Evolutionary conservation across 192 early-diverging fungal genomes (phyloP), one percentile per base, ranked within the genome.

Genomic region (Funneliformis geosporum): DNA sequence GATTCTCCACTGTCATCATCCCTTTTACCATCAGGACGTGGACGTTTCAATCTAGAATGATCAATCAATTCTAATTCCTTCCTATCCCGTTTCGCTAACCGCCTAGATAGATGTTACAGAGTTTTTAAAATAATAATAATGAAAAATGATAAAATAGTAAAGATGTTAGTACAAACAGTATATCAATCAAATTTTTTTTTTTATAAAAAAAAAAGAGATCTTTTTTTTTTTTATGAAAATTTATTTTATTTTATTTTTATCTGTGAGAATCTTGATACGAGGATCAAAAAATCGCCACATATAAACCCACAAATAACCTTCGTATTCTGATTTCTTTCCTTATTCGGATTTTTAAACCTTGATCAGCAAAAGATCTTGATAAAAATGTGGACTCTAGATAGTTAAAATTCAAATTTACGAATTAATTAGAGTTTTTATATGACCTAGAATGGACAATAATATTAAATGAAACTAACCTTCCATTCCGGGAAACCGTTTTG

Each of bases 401-500:
- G 38, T 27, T 21, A 60, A 39, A 77, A 42, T 46, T 64, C 59
- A 60, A 50, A 11, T 70, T 28, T 69, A 27, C 16, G 4, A 73
- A 27, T 65, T 16, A 46, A 2, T 12, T 6, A 18, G 21, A 25
- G 6, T 18, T 47, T 25, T 12, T 14, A 61, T 5, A 16, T 18
- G 47, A 6, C 21, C n/a, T 2, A 60, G 18, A 40, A 25, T 60
- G 7, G 1, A 44, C 2, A 14, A 18, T 27, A 16, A 27, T 3
- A 33, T 59, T 47, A 25, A 40, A 72, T 59, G 23, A 60, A 16
- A 60, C 12, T 61, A 83, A 87, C 89, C 86, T 81, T 96, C 95
- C 96, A 97, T 98, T 21, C 97, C 97, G 7, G 97, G 97, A 73
- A 98, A 98, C 81, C 94, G 95, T 88, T 98, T 98, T 27, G 97